These are phyloP conservation scores for Tilletia horrida DNA, from an alignment of 1,284 basidiomycete genomes.

Conservation along the genomic window DNA sequence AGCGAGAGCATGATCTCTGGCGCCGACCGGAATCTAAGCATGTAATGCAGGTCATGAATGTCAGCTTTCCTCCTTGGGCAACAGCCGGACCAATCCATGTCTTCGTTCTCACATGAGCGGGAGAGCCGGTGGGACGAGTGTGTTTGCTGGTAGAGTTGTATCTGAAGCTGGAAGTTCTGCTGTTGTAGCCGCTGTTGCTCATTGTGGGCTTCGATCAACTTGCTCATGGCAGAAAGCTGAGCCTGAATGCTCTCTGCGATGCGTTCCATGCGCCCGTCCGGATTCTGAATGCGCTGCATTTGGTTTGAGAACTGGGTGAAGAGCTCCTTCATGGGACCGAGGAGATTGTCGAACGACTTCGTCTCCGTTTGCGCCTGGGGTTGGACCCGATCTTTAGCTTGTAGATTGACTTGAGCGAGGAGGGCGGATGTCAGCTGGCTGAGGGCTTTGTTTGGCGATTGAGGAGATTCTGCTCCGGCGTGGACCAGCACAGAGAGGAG, in stretches of 20 bases:
- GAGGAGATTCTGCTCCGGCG: not conserved
- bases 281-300: not conserved
- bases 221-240: not conserved
- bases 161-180: not conserved
- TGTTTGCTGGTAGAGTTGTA: too few species aligned
- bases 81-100: too few species aligned
- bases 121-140: too few species aligned
- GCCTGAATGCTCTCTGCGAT: not conserved
- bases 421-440: not conserved
- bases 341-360: not conserved
- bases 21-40: too few species aligned
- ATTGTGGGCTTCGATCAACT: not conserved
- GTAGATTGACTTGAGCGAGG: not conserved
- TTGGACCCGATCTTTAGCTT: not conserved
- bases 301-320: too few species aligned
- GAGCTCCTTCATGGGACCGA: too few species aligned
- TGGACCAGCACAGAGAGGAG: conserved; percentile 3
- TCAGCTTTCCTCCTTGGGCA: too few species aligned
- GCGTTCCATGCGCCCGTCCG: not conserved
- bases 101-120: too few species aligned
- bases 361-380: not conserved
- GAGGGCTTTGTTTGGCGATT: not conserved
- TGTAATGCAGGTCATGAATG: too few species aligned
- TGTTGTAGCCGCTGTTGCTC: not conserved
- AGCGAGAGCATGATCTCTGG: too few species aligned